A percentile compares a stretch with the other conserved stretches of the same genome.
Conservation (phyloP, 2,329 filamentous ascomycete genomes). For the Periconia sp. region DNA sequence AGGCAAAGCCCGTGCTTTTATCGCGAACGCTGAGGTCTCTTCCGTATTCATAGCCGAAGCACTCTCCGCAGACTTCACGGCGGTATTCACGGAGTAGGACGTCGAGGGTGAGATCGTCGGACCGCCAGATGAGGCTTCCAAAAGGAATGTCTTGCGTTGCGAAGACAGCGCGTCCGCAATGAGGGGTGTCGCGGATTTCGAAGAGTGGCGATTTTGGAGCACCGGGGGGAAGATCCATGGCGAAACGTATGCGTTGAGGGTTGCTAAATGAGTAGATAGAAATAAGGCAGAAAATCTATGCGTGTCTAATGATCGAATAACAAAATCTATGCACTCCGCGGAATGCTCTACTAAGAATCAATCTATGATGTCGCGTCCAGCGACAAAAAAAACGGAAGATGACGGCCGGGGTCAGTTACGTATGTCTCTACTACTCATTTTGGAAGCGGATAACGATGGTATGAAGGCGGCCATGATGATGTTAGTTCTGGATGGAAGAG, state of each 20-base stretch:
- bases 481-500: neutral
- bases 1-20: slow-evolving; percentile 44
- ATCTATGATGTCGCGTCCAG: neutral
- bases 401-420: slow-evolving; percentile 22
- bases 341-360: neutral
- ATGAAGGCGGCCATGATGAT: slow-evolving; percentile 27
- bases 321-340: neutral
- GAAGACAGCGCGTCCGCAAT: slow-evolving; percentile 50
- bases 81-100: slow-evolving; percentile 50
- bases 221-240: slow-evolving; percentile 19
- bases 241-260: neutral
- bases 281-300: neutral
- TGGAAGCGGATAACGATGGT: slow-evolving; percentile 20
- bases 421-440: slow-evolving; percentile 35
- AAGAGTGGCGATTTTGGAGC: slow-evolving; percentile 35
- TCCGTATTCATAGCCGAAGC: slow-evolving; percentile 50
- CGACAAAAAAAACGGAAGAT: slow-evolving; percentile 4
- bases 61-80: slow-evolving; percentile 52
- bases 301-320: neutral
- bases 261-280: too few species aligned
- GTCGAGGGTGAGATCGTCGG: slow-evolving; percentile 41
- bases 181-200: slow-evolving; percentile 43
- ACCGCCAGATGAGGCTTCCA: slow-evolving; percentile 40
- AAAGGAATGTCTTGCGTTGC: slow-evolving; percentile 38
- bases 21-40: slow-evolving; percentile 45